Evolutionary conservation across 2,329 filamentous ascomycete species (phyloP).

Genomic region (Fusarium sp.): DNA sequence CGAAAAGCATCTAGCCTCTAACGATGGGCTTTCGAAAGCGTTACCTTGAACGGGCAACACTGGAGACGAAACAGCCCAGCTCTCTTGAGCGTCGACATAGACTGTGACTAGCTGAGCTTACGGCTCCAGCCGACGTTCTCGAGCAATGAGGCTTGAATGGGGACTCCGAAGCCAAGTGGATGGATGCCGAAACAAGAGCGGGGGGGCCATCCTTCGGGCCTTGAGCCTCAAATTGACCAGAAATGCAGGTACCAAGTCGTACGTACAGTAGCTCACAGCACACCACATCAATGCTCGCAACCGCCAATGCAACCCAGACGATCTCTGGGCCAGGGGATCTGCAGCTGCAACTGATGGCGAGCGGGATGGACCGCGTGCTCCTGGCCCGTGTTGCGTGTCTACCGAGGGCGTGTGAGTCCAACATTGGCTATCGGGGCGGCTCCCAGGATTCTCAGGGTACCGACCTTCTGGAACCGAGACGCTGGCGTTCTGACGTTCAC

Average conservation of each 20-base stretch:
- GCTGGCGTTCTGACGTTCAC: slow-evolving; percentile 28
- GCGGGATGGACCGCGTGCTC: slow-evolving; percentile 21
- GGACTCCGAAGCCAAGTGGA: slow-evolving; percentile 10
- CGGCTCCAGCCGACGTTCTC: slow-evolving; percentile 25
- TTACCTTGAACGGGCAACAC: slow-evolving; percentile 18
- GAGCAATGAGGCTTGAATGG: slow-evolving; percentile 30
- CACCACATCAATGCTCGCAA: slow-evolving; percentile 13
- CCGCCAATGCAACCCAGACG: slow-evolving; percentile 1
- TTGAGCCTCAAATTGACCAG: slow-evolving; percentile 17
- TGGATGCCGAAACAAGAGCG: slow-evolving; percentile 11
- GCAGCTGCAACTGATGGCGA: slow-evolving; percentile 21
- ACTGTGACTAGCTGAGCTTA: slow-evolving; percentile 6
- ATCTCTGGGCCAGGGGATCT: slow-evolving; percentile 1
- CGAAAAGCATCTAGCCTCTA: slow-evolving; percentile 32
- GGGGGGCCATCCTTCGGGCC: slow-evolving; percentile 5
- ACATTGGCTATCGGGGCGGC: slow-evolving; percentile 2
- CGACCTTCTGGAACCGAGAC: slow-evolving; percentile 30
- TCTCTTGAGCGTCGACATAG: slow-evolving; percentile 1
- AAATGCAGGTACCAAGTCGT: slow-evolving; percentile 25
- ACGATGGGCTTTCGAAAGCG: slow-evolving; percentile 16
- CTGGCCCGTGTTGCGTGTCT: slow-evolving; percentile 4
- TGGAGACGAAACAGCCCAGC: slow-evolving; percentile 4
- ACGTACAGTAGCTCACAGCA: slow-evolving; percentile 12
- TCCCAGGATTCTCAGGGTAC: slow-evolving; percentile 13
- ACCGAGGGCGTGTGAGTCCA: slow-evolving; percentile 11